Conservation (phyloP, 768 basidiomycete genomes). For the Suillus subaureus region DNA sequence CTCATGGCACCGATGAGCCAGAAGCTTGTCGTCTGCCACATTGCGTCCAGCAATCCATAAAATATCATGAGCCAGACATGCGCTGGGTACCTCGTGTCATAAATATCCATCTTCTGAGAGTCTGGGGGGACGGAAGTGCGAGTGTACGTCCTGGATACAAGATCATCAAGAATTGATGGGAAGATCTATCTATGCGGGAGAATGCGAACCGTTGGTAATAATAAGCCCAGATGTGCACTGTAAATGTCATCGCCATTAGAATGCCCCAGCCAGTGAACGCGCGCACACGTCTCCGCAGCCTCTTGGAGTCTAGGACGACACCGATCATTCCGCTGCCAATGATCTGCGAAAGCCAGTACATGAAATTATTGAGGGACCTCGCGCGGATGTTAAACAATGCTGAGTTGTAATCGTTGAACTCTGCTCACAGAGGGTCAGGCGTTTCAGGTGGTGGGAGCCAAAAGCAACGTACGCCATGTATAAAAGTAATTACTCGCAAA, state of each 20-base stretch:
- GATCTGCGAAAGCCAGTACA: conserved; percentile 83
- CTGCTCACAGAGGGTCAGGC: conserved; percentile 32
- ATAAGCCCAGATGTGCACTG: conserved; percentile 75
- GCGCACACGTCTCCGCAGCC: conserved; percentile 59
- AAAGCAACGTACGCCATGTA: conserved; percentile 61
- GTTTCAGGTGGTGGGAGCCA: background rate
- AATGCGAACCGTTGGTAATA: conserved; percentile 64
- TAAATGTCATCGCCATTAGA: conserved; percentile 61
- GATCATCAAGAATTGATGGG: background rate
- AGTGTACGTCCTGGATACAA: conserved; percentile 50
- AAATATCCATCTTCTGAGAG: conserved; percentile 58
- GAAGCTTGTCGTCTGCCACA: conserved; percentile 81
- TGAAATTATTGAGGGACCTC: conserved; percentile 71
- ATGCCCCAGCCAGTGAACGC: conserved; percentile 69
- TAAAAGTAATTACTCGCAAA: conserved; percentile 83
- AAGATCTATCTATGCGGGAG: background rate
- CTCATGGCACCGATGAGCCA: conserved; percentile 86
- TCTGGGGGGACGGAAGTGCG: conserved; percentile 48
- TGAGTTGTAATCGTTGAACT: conserved; percentile 79
- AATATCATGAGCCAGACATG: conserved; percentile 64
- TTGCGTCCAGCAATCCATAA: conserved; percentile 72
- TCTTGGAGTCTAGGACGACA: conserved; percentile 57
- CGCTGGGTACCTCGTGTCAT: conserved; percentile 18
- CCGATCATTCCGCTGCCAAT: conserved; percentile 72
- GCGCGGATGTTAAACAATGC: conserved; percentile 77